Percentiles rank a stretch among this genome's conserved stretches.
phyloP scores from a whole-genome alignment of 1,139 yeast species.

The Debaryomyces psychrophilus region DNA sequence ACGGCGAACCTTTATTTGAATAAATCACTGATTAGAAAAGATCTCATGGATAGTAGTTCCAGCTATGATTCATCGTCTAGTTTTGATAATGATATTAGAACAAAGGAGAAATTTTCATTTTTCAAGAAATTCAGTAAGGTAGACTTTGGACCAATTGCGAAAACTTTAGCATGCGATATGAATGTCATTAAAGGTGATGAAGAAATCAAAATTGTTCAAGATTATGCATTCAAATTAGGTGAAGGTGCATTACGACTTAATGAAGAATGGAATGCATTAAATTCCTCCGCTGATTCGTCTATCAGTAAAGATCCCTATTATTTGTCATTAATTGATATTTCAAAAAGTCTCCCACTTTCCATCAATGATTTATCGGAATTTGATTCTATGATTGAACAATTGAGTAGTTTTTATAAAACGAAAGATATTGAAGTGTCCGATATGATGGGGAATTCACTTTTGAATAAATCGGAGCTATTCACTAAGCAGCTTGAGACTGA shows the following conservation, averaged over 20 bases:
- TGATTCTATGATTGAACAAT: slow-evolving; percentile 54
- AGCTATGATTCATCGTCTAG: slow-evolving; percentile 1
- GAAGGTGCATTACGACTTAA: slow-evolving; percentile 19
- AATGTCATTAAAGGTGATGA: slow-evolving; percentile 9
- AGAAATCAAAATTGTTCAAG: slow-evolving; percentile 28
- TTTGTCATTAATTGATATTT: slow-evolving; percentile 31
- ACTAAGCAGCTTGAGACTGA: neutral
- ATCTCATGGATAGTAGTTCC: neutral
- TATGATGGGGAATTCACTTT: slow-evolving; percentile 1
- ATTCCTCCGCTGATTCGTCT: neutral
- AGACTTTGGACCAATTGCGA: slow-evolving; percentile 15
- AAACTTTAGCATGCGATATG: slow-evolving; percentile 5
- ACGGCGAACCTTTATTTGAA: slow-evolving; percentile 8
- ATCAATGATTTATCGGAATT: slow-evolving; percentile 44
- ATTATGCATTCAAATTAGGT: slow-evolving; percentile 35
- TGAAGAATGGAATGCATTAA: slow-evolving; percentile 7
- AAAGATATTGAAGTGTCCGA: slow-evolving; percentile 25
- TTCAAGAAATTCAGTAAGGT: slow-evolving; percentile 19
- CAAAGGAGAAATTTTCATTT: neutral
- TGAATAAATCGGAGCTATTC: neutral
- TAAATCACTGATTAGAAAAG: slow-evolving; percentile 1
- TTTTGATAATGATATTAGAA: neutral
- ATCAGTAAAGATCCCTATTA: slow-evolving; percentile 11
- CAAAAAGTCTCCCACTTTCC: slow-evolving; percentile 24
- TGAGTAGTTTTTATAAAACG: slow-evolving; percentile 37